Evolutionary conservation across 176 grass and related monocot genomes (phyloP), one percentile per base, ranked within the genome.

Genomic region (Carex cristatella): DNA sequence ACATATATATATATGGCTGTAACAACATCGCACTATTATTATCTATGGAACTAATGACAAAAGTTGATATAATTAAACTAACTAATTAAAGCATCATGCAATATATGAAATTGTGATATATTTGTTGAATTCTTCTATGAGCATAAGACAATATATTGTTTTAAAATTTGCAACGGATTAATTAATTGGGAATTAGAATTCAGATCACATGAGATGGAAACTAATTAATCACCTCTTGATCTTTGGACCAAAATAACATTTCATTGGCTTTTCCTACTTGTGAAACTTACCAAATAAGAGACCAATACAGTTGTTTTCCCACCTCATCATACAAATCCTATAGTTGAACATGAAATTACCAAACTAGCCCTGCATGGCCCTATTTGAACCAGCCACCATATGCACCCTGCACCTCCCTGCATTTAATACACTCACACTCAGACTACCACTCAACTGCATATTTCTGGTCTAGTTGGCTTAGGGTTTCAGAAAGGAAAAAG

Each of bases 311-410:
- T 68, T 83, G 44, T 83, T 68, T 83, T 62, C 81, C 81, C 65
- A 81, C 53, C 64, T 32, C 18, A 83, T 65, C 81, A 38, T 83
- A 53, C 42, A 68, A 82, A 83, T 62, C 62, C 35, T 67, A 83
- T 14, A 33, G 2, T 46, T 53, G 62, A 9, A 83, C 2, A 53
- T 68, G 37, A 64, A 68, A 83, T 69, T 68, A 83, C 81, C 63
- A 56, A 83, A 69, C 31, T 3, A 31, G 23, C 62, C 81, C 63
- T 83, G 3, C 10, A 2, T 13, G 69, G 19, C 19, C 61, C 81
- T 69, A 83, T 83, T 83, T 83, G 62, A 83, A 83, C 81, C 81
- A 69, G 65, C 81, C 16, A 31, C 10, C 60, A 19, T 55, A 23
- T 66, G 81, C 38, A 83, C 38, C 62, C 23, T 83, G 81, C 60